Percentiles rank a stretch among this genome's conserved stretches.
phyloP scores from a whole-genome alignment of 306 rosid genomes.

The Neltuma alba region DNA sequence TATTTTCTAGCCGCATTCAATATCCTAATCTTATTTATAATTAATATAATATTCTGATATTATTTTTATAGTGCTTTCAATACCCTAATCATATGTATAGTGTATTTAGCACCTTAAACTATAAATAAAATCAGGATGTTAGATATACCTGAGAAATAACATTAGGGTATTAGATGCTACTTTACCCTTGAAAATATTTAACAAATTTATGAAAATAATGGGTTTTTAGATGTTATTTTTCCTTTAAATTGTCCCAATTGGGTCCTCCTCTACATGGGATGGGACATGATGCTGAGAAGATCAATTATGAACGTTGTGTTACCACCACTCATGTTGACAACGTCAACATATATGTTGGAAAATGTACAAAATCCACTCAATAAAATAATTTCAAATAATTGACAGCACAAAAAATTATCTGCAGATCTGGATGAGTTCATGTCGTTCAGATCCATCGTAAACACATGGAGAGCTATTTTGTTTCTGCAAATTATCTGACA shows the following conservation, averaged over 20 bases:
- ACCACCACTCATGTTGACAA: conserved; percentile 47
- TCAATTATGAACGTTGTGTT: conserved; percentile 49
- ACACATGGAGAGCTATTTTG: neutral
- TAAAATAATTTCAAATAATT: neutral
- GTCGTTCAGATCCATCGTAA: conserved; percentile 27
- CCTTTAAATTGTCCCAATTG: conserved; percentile 23
- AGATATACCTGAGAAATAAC: no score
- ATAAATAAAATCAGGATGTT: no score
- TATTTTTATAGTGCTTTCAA: no score
- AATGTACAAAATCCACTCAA: conserved; percentile 7
- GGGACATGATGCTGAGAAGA: conserved; percentile 44
- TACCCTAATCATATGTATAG: no score
- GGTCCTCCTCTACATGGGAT: conserved; percentile 71
- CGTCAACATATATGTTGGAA: conserved; percentile 33
- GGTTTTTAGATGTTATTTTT: neutral
- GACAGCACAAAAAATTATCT: conserved; percentile 1
- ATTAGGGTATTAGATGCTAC: no score
- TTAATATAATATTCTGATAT: no score
- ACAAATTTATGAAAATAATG: neutral
- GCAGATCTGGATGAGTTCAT: conserved; percentile 26
- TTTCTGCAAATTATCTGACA: neutral
- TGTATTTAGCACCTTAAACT: no score
- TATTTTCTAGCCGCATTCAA: no score
- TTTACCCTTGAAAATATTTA: neutral
- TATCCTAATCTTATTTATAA: no score